A percentile compares a stretch with the other conserved stretches of the same genome.
Evolutionary conservation across 2,329 filamentous ascomycete species (phyloP).

Genomic region (Thielaviopsis musarum): DNA sequence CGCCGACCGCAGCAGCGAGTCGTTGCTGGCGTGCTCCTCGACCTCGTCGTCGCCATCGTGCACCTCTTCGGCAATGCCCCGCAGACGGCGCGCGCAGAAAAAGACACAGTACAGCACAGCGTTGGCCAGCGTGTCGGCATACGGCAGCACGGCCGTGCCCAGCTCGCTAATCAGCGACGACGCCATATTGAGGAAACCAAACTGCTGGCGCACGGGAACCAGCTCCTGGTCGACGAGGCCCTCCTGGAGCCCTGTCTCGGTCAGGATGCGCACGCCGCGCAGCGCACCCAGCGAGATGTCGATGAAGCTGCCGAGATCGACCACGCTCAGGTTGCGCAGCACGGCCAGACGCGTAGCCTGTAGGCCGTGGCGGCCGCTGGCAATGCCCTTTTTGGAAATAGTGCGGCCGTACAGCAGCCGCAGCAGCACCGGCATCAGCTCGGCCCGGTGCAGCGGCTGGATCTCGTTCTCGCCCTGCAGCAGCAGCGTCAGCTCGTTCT

Average conservation of each 20-base stretch:
- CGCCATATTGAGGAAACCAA: slow-evolving; percentile 84
- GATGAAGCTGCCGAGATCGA: slow-evolving; percentile 67
- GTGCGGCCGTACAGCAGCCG: slow-evolving; percentile 78
- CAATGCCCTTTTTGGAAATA: slow-evolving; percentile 62
- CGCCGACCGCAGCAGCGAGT: slow-evolving; percentile 47
- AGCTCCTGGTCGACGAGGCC: slow-evolving; percentile 40
- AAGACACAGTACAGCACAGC: slow-evolving; percentile 70
- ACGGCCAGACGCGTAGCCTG: slow-evolving; percentile 67
- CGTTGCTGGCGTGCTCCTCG: slow-evolving; percentile 26
- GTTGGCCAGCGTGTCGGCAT: slow-evolving; percentile 52
- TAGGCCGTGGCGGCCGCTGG: slow-evolving; percentile 64
- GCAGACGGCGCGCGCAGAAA: slow-evolving; percentile 44
- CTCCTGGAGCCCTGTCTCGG: slow-evolving; percentile 27
- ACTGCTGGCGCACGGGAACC: slow-evolving; percentile 58
- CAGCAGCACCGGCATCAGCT: slow-evolving; percentile 72
- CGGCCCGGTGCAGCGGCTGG: slow-evolving; percentile 51
- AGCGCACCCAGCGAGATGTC: slow-evolving; percentile 64
- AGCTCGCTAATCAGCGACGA: slow-evolving; percentile 74
- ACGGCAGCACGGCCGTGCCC: slow-evolving; percentile 53
- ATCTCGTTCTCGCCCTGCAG: slow-evolving; percentile 62
- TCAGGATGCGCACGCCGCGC: slow-evolving; percentile 40
- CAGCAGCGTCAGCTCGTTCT: slow-evolving; percentile 83
- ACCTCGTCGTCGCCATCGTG: slow-evolving; percentile 17
- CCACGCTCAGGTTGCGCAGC: slow-evolving; percentile 56
- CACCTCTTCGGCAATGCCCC: slow-evolving; percentile 21